These are phyloP conservation scores for Nitzschia sp. DNA, from an alignment of 108 stramenopile genomes.

Conservation along the genomic window DNA sequence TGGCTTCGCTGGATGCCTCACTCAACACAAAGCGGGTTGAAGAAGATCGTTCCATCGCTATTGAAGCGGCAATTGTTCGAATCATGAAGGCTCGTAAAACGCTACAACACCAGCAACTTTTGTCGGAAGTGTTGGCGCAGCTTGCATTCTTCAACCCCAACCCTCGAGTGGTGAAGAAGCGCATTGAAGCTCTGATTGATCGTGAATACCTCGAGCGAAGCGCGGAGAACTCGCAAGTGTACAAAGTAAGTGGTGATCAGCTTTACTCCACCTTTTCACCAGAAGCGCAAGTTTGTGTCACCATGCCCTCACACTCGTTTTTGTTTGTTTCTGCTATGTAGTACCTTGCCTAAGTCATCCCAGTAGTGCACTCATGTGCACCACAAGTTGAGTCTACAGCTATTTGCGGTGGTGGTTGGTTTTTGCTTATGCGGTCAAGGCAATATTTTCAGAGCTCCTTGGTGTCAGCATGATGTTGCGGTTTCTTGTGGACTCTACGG, in stretches of 20 bases:
- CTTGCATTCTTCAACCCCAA: constrained; percentile 97
- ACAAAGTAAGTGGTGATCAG: constrained; percentile 64
- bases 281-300: neutral
- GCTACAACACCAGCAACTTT: constrained; percentile 92
- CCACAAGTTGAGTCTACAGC: no score
- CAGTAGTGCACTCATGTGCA: no score
- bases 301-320: neutral
- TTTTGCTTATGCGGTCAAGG: no score
- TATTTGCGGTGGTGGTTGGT: no score
- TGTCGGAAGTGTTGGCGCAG: constrained; percentile 95
- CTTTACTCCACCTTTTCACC: neutral
- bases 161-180: constrained; percentile 91
- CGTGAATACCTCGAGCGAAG: constrained; percentile 94
- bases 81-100: constrained; percentile 99
- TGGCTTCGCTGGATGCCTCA: constrained; percentile 96
- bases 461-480: no score
- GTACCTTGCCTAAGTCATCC: constrained; percentile 14
- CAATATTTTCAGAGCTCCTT: no score
- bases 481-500: no score
- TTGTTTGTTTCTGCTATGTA: neutral
- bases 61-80: constrained; percentile 99
- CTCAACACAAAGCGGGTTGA: constrained; percentile 96
- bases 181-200: constrained; percentile 94
- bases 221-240: constrained; percentile 78
- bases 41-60: constrained; percentile 95